Evolutionary conservation across 495 filamentous ascomycete genomes (phyloP).

Genomic region (Gamarada debralockiae): DNA sequence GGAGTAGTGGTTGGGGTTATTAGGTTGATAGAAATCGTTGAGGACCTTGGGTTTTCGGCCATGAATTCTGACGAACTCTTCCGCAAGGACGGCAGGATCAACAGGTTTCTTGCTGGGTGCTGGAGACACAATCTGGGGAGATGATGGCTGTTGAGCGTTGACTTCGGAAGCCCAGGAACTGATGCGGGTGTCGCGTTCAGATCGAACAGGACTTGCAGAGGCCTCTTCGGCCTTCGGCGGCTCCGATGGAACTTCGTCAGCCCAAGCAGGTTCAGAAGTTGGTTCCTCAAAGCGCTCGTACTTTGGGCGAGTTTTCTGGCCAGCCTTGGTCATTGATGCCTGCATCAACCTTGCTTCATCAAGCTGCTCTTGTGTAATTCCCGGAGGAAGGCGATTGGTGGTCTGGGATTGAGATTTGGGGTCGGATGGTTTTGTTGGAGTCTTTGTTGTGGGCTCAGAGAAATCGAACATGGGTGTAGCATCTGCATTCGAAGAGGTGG

Average conservation of each 20-base stretch:
- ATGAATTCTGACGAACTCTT: slow-evolving; percentile 11
- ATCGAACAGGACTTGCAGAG: neutral
- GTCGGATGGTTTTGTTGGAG: neutral
- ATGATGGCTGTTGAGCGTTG: neutral
- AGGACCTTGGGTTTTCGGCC: slow-evolving; percentile 6
- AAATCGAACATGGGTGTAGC: slow-evolving; percentile 5
- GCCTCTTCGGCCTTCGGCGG: neutral
- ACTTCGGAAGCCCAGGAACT: slow-evolving; percentile 19
- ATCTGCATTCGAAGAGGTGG: neutral
- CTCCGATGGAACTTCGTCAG: slow-evolving; percentile 1
- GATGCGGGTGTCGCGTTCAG: slow-evolving; percentile 2
- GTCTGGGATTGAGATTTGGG: slow-evolving; percentile 1
- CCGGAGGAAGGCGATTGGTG: slow-evolving; percentile 10
- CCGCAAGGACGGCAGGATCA: neutral
- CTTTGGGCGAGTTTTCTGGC: slow-evolving; percentile 14
- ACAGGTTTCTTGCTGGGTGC: neutral
- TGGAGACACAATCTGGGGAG: neutral
- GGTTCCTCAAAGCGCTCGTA: slow-evolving; percentile 4
- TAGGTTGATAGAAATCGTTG: slow-evolving; percentile 21
- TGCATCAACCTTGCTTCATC: slow-evolving; percentile 22
- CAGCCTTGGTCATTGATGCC: slow-evolving; percentile 19
- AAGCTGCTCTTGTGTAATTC: slow-evolving; percentile 20
- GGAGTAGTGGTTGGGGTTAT: slow-evolving; percentile 13
- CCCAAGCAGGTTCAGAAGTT: slow-evolving; percentile 9
- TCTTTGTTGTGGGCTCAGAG: slow-evolving; percentile 1